Percentiles rank a stretch among this genome's conserved stretches.
Evolutionary conservation across 2,329 filamentous ascomycete species (phyloP).

Genomic region (Fusarium torreyae): DNA sequence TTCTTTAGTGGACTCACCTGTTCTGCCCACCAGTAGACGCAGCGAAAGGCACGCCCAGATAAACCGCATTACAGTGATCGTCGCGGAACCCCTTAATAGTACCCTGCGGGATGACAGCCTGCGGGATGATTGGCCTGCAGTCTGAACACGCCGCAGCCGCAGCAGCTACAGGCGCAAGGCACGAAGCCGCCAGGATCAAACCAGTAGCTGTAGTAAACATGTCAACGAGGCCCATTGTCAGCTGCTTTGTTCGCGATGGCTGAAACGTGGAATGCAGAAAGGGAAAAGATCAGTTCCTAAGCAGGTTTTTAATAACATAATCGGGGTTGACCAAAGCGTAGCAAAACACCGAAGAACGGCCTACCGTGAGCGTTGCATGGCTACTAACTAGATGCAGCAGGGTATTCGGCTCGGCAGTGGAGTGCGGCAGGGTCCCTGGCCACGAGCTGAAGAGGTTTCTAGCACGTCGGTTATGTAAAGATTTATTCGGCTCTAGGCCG

Average conservation of each 20-base stretch:
- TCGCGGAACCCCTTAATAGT: slow-evolving; percentile 56
- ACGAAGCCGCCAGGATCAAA: slow-evolving; percentile 40
- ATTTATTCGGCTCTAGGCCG: background rate
- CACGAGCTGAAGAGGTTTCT: too few relatives aligned
- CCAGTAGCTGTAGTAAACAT: slow-evolving; percentile 29
- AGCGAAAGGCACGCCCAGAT: slow-evolving; percentile 58
- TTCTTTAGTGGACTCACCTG: slow-evolving; percentile 36
- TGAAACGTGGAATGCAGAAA: slow-evolving; percentile 16
- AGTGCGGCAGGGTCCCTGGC: background rate
- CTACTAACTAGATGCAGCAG: slow-evolving; percentile 9
- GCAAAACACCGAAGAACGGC: slow-evolving; percentile 23
- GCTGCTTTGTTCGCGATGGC: slow-evolving; percentile 15
- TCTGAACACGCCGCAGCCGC: background rate
- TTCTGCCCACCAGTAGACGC: slow-evolving; percentile 58
- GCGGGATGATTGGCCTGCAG: slow-evolving; percentile 20
- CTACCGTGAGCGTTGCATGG: background rate
- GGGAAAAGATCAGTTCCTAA: slow-evolving; percentile 35
- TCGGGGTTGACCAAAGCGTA: background rate
- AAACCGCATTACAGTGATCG: slow-evolving; percentile 53
- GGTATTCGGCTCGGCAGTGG: slow-evolving; percentile 15
- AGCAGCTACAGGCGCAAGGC: slow-evolving; percentile 11
- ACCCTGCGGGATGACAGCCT: slow-evolving; percentile 48
- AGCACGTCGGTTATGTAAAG: background rate
- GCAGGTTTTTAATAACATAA: slow-evolving; percentile 6
- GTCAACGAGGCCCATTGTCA: slow-evolving; percentile 38